Evolutionary conservation across 2,329 filamentous ascomycete genomes (phyloP), one percentile per base, ranked within the genome.

Genomic region (Aspergillus sp.): DNA sequence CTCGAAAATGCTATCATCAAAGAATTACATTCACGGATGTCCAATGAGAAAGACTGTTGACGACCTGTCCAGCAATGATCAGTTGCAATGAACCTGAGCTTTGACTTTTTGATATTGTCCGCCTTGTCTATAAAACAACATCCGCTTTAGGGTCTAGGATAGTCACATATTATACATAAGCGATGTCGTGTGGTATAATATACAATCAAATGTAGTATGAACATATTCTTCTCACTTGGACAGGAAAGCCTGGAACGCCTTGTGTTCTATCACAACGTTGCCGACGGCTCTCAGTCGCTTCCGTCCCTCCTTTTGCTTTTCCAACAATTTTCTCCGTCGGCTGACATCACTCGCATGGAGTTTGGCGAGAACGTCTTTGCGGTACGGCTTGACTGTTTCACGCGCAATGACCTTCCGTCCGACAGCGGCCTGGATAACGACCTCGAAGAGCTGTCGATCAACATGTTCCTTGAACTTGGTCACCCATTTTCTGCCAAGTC

Each of bases 381-480:
- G 81, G 72, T 95, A 99, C 0, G 94, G 90, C 76, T 97, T 97
- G 69, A 99, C 86, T 0, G 92, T 96, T 69, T 97, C 94, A 65
- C 94, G 81, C 0, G 94, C 94, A 3, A 99, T 83, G 47, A 99
- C 86, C 47, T 87, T 83, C 61, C 84, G 85, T 3, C 92, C 93
- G 0, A 89, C 87, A 0, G 89, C 87, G 3, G 94, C 93, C 73
- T 99, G 94, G 58, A 99, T 97, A 51, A 97, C 79, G 19, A 99
- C 85, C 75, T 99, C 94, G 65, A 96, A 99, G 86, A 97, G 94
- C 71, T 99, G 94, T 16, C 94, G 80, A 65, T 96, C 89, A 17
- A 99, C 93, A 64, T 97, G 93, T 70, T 96, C 86, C 67, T 96
- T 97, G 79, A 99, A 97, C 72, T 95, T 96, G 38, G 83, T 85